Base-by-base conservation (phyloP, 176 grass and related monocot genomes). In the Poa pratensis region DNA sequence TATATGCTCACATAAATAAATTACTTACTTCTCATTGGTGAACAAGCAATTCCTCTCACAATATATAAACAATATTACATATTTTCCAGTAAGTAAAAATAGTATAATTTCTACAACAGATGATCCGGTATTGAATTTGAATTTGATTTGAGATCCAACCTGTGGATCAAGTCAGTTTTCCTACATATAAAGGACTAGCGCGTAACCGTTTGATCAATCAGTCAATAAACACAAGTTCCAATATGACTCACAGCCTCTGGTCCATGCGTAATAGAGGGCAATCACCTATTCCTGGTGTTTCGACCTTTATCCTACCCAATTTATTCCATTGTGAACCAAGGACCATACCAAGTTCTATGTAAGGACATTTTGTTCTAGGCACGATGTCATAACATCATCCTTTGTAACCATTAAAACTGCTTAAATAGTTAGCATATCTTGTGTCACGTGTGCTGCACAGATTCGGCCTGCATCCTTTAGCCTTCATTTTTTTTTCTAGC, bases 391-490 rank as follows among this genome's bases (percentile, higher is more conserved):
- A 37, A 16, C 63, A 68, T 35, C 9, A 20, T 10, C 3, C 17
- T 67, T 19, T 35, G 15, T 67, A 67, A 67, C 2, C 2, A 19
- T 35, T 18, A 40, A 12, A 9, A 42, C 8, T 69, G 32, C 7
- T 69, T 69, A 69, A 68, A 69, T 69, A 66, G 15, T 68, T 68
- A 39, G 65, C n/a, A 43, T 43, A 42, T 69, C 18, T 10, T 40
- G n/a, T 35, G 3, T 40, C 63, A 63, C 0, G 3, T 1, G 12
- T 24, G 16, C 60, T 14, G 11, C 26, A 30, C 61, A 64, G 26
- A 64, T 30, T 32, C 24, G 1, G 17, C 32, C 30, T 67, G 65
- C 65, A 39, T 20, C 34, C 13, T 1, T 27, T 48, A 17, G 70
- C 11, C 3, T 3, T 26, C n/a, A 73, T 27, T 73, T 73, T 27